Percentiles rank a stretch among this genome's conserved stretches.
phyloP scores from a whole-genome alignment of 257 asterid species.

The Lycium barbarum region DNA sequence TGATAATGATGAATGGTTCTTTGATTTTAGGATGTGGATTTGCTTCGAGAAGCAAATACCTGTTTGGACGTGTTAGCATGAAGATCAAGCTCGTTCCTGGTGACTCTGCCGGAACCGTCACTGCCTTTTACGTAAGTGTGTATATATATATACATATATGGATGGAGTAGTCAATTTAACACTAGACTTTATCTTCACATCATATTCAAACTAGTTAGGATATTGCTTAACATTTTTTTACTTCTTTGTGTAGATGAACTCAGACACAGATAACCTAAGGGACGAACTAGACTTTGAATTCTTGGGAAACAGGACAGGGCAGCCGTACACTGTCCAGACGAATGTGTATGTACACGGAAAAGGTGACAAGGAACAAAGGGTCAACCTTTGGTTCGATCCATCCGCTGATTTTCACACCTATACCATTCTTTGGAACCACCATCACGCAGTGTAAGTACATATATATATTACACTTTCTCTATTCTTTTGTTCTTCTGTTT shows the following conservation, averaged over 20 bases:
- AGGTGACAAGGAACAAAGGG: conserved; percentile 82
- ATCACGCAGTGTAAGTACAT: conserved; percentile 60
- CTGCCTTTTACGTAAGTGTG: conserved; percentile 51
- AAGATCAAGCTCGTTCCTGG: conserved; percentile 60
- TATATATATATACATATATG: neutral
- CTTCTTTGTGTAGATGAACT: conserved; percentile 63
- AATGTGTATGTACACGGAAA: conserved; percentile 83
- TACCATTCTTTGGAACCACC: conserved; percentile 68
- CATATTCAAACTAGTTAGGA: too few species aligned
- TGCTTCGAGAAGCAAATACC: conserved; percentile 43
- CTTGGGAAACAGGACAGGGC: conserved; percentile 89
- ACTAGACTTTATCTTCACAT: neutral
- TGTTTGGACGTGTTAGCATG: conserved; percentile 51
- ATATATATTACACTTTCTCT: too few species aligned
- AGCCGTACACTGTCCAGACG: conserved; percentile 89
- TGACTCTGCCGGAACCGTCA: conserved; percentile 60
- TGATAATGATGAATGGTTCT: neutral
- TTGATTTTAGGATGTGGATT: conserved; percentile 47
- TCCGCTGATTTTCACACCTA: conserved; percentile 71
- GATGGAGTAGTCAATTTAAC: neutral
- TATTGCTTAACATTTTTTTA: neutral
- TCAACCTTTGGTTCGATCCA: conserved; percentile 95
- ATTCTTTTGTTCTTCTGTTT: too few species aligned
- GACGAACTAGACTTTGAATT: conserved; percentile 94
- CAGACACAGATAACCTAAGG: conserved; percentile 58